Evolutionary conservation across 2,329 filamentous ascomycete species (phyloP), one percentile per base, ranked within the genome.

Genomic region (Bipolaris sorokiniana): DNA sequence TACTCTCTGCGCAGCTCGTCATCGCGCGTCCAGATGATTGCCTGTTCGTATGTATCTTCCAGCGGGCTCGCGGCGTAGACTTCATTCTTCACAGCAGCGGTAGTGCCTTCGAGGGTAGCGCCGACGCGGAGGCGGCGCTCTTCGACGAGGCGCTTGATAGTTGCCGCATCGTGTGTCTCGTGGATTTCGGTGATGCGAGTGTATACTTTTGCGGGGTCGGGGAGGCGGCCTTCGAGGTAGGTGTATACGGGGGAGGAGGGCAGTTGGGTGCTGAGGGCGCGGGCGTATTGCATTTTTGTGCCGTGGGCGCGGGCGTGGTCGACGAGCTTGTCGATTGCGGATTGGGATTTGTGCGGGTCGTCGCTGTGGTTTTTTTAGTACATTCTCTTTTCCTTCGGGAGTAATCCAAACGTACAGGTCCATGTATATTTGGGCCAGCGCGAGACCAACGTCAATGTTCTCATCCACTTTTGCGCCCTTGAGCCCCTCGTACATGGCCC

Each of bases 21-120:
- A 67, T 98, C 92, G 55, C 81, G 86, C 9, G 89, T 89, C 95
- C 95, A 99, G 72, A 97, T 88, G 70, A 97, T 93, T 48, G 97
- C 83, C 49, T 92, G 84, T 54, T 86, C 86, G 72, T 97, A 98
- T 44, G 96, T 79, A 34, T 87, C 80, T 67, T 93, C 92, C n/a
- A 99, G 79, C 56, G 87, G 83, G 76, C 92, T 97, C 59, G 86
- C 83, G 28, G 81, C 81, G 63, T 91, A 88, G 1, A 97, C 88
- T 74, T 99, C 95, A 34, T 88, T 84, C 74, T 94, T 97, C 47
- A 96, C 95, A 59, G 97, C 91, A 2, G 86, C 75, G 0, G 90
- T 97, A 20, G 98, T 94, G 59, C 95, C 89, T 38, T 86, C 88
- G 54, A 97, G 83, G 44, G 86, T 90, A 9, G 93, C 92, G 40